Evolutionary conservation across 345 rosid genomes (phyloP).

Genomic region (Hevea brasiliensis): DNA sequence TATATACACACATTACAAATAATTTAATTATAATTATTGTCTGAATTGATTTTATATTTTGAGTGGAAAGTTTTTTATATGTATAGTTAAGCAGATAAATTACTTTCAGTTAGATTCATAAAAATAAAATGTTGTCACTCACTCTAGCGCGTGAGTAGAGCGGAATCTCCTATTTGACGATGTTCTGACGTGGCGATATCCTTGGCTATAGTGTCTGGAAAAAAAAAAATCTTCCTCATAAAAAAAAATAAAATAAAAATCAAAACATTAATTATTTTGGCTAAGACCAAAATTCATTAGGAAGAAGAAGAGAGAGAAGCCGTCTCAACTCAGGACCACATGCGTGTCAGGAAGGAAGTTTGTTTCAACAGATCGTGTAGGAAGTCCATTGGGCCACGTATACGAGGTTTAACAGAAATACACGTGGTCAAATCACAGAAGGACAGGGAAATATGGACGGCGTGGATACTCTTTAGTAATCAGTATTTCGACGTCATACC

Average conservation of each 20-base stretch:
- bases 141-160: conserved; percentile 19
- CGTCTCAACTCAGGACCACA: conserved; percentile 50
- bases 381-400: conserved; percentile 54
- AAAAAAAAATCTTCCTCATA: background rate
- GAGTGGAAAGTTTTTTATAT: no score
- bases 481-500: conserved; percentile 63
- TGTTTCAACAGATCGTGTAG: conserved; percentile 36
- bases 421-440: conserved; percentile 42
- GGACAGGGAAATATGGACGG: conserved; percentile 50
- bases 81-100: no score
- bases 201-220: background rate
- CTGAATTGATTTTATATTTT: no score
- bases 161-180: conserved; percentile 37
- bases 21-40: no score
- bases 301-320: background rate
- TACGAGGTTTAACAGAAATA: background rate
- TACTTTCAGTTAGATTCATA: no score
- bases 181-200: conserved; percentile 45
- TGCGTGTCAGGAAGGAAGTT: conserved; percentile 63
- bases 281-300: background rate
- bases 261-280: no score
- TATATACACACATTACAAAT: no score
- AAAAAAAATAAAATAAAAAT: background rate
- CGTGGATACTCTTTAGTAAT: conserved; percentile 42
- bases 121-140: no score